Conservation (phyloP, 192 early-diverging fungal genomes). For the Backusella psychrophila region DNA sequence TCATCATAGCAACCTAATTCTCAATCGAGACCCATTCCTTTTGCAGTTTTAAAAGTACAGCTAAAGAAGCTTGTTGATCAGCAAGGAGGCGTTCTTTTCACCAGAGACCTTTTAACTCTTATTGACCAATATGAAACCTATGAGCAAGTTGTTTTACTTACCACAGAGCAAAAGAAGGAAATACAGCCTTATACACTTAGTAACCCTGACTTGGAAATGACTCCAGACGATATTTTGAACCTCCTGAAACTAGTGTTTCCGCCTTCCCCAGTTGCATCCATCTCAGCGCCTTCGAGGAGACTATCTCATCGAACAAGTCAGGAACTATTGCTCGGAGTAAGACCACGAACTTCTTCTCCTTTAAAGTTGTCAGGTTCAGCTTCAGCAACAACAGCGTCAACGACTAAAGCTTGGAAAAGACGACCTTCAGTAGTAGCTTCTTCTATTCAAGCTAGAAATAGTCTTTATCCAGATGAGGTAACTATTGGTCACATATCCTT, state of each 20-base stretch:
- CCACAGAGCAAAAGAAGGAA: conserved; percentile 25
- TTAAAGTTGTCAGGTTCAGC: not conserved
- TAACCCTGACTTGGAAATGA: conserved; percentile 44
- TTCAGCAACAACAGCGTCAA: not conserved
- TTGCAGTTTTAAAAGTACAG: conserved; percentile 23
- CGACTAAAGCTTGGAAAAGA: conserved; percentile 7
- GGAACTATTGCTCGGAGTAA: not conserved
- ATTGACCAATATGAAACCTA: conserved; percentile 36
- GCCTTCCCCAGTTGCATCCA: conserved; percentile 13
- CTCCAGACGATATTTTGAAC: conserved; percentile 40
- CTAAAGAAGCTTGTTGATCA: conserved; percentile 17
- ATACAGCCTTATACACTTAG: conserved; percentile 27
- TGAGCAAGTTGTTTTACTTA: conserved; percentile 24
- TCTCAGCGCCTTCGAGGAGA: conserved; percentile 22
- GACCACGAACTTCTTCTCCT: conserved; percentile 2
- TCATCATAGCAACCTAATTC: not conserved
- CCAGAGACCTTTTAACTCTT: conserved; percentile 28
- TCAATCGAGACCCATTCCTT: conserved; percentile 16
- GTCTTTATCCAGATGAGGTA: not conserved
- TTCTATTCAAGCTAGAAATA: not conserved
- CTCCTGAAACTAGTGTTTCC: conserved; percentile 28
- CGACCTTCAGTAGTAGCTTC: not conserved
- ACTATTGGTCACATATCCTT: not conserved
- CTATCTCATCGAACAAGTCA: not conserved
- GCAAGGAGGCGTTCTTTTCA: conserved; percentile 32